phyloP scores from a whole-genome alignment of 108 stramenopile genomes.

The Conticribra weissflogii region DNA sequence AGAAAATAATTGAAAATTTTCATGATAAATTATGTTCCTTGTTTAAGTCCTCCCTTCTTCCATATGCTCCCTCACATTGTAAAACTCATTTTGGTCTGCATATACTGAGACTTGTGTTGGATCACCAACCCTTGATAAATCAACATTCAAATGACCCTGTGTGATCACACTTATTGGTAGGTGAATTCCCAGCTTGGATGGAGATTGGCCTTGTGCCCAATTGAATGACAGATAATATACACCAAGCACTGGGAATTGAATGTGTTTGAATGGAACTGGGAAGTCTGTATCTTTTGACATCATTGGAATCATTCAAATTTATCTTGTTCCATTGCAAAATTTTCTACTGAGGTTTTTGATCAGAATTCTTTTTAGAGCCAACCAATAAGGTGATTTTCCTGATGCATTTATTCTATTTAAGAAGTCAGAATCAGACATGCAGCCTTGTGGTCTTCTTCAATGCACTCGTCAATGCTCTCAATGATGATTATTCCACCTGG shows the following conservation, averaged over 20 bases:
- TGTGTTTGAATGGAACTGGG: slow-evolving; percentile 6
- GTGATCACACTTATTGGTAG: slow-evolving; percentile 13
- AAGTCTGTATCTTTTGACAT: neutral
- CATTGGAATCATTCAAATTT: slow-evolving; percentile 7
- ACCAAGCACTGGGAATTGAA: neutral
- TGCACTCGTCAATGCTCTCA: slow-evolving; percentile 3
- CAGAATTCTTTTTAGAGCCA: neutral
- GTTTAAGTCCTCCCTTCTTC: slow-evolving; percentile 2
- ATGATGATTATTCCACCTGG: slow-evolving; percentile 17
- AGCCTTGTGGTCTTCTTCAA: neutral
- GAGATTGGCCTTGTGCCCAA: slow-evolving; percentile 15
- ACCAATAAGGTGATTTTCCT: slow-evolving; percentile 4
- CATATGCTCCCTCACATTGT: neutral
- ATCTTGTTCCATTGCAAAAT: neutral
- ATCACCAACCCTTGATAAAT: slow-evolving; percentile 5
- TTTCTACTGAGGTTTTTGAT: neutral
- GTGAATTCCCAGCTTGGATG: neutral
- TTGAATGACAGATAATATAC: slow-evolving; percentile 28
- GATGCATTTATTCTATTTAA: slow-evolving; percentile 2
- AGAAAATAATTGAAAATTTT: slow-evolving; percentile 9
- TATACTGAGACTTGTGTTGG: slow-evolving; percentile 3
- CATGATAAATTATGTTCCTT: slow-evolving; percentile 5
- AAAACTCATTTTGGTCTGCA: slow-evolving; percentile 22
- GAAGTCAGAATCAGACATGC: neutral
- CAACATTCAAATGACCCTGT: slow-evolving; percentile 21